phyloP scores from a whole-genome alignment of 2,329 filamentous ascomycete species.

The Monosporascus sp. region DNA sequence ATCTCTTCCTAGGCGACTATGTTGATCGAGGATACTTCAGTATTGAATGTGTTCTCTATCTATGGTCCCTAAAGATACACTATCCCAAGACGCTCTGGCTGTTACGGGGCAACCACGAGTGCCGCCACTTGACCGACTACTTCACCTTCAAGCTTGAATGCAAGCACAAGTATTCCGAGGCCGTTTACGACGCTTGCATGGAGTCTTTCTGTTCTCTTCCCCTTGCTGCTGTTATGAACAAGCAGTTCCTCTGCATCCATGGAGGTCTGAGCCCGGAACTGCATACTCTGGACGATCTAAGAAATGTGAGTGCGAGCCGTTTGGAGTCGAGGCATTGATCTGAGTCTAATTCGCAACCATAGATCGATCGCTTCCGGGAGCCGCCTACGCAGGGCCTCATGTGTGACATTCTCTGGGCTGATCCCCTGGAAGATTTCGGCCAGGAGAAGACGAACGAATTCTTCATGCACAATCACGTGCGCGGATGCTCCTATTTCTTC shows the following conservation, averaged over 20 bases:
- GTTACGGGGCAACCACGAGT: slow-evolving; percentile 96
- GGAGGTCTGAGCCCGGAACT: slow-evolving; percentile 93
- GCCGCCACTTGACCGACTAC: slow-evolving; percentile 97
- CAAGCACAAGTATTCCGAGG: slow-evolving; percentile 98
- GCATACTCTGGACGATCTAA: slow-evolving; percentile 90
- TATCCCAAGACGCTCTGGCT: slow-evolving; percentile 97
- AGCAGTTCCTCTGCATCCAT: slow-evolving; percentile 98
- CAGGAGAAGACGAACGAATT: slow-evolving; percentile 98
- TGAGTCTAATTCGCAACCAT: slow-evolving; percentile 7
- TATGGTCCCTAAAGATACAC: slow-evolving; percentile 98
- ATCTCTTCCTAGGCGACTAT: slow-evolving; percentile 96
- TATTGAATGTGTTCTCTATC: slow-evolving; percentile 96
- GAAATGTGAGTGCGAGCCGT: slow-evolving; percentile 57
- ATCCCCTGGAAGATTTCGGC: slow-evolving; percentile 95
- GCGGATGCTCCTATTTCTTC: slow-evolving; percentile 99
- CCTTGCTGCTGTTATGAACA: slow-evolving; percentile 97
- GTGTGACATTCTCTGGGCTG: slow-evolving; percentile 99
- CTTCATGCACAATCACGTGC: slow-evolving; percentile 96
- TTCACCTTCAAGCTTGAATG: slow-evolving; percentile 99
- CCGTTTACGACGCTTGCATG: slow-evolving; percentile 95
- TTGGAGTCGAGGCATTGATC: slow-evolving; percentile 2
- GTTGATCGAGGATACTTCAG: slow-evolving; percentile 98
- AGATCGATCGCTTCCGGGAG: slow-evolving; percentile 97
- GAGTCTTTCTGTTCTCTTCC: slow-evolving; percentile 95
- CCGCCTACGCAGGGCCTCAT: slow-evolving; percentile 96